Evolutionary conservation across 139 green algal genomes (phyloP), one percentile per base, ranked within the genome.

Genomic region (Coelastrella sp.): DNA sequence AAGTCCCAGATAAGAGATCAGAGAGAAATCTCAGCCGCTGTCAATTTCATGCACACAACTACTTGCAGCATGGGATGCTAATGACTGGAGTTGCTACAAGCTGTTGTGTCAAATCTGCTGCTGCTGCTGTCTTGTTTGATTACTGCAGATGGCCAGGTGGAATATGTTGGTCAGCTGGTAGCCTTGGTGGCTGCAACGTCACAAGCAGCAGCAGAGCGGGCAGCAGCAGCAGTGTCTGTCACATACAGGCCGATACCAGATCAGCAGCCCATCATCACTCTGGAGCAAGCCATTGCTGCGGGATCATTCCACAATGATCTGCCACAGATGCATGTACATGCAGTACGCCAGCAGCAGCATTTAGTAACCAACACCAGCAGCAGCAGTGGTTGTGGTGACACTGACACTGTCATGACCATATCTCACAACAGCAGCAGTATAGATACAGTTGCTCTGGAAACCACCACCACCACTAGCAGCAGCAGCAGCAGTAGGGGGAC

Each of bases 121-220:
- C 19, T 64, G 53, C 53, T 64, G 53, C 53, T 64, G 19, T 64
- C 53, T 64, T 64, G 53, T 32, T 15, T 57, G 13, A 11, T 6
- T 27, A 8, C 64, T 48, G 37, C 67, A 48, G 62, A 68, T 78
- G 79, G 64, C 82, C 27, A 34, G 4, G 66, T 86, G 9, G 67
- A 63, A 4, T 86, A 78, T 43, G 77, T 85, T 48, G 77, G 85
- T 23, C 64, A 86, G 27, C 53, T 38, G 4, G 34, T 89, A 32
- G 85, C 48, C 3, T 21, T 83, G 32, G 38, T 86, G n/a, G 64
- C 69, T 4, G 75, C 48, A 3, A 50, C 32, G 6, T 48, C 48
- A 8, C 64, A 85, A 27, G 21, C 34, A 7, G 32, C 50, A 40
- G 85, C 85, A 38, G 48, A 68, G 3, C 3, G 11, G 21, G 77